A percentile compares a stretch with the other conserved stretches of the same genome.
phyloP scores from a whole-genome alignment of 352 stramenopile genomes.

The Pythium volutum region DNA sequence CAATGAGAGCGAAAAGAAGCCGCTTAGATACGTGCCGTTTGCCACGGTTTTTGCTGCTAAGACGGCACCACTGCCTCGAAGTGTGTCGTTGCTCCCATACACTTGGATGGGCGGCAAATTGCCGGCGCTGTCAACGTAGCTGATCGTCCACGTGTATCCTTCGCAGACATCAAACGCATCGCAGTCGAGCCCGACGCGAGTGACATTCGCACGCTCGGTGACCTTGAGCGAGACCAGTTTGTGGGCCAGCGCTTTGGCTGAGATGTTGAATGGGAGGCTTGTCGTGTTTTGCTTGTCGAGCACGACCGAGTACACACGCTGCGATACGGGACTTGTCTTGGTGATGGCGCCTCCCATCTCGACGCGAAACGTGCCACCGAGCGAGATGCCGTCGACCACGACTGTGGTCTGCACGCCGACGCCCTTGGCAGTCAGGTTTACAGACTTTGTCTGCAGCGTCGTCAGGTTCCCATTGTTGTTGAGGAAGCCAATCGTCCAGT shows the following conservation, averaged over 20 bases:
- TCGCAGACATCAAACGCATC: constrained; percentile 61
- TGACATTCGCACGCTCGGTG: constrained; percentile 39
- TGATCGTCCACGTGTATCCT: constrained; percentile 68
- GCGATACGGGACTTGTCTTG: constrained; percentile 35
- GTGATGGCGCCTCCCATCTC: constrained; percentile 65
- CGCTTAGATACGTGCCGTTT: constrained; percentile 75
- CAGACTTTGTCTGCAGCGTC: constrained; percentile 29
- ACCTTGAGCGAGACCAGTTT: constrained; percentile 37
- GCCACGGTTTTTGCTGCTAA: constrained; percentile 41
- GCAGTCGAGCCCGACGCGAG: constrained; percentile 39
- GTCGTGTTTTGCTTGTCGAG: constrained; percentile 43
- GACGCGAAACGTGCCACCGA: constrained; percentile 45
- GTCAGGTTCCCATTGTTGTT: constrained; percentile 59
- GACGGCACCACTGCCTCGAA: constrained; percentile 32
- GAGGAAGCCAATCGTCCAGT: constrained; percentile 63
- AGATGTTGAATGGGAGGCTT: constrained; percentile 39
- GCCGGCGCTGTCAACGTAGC: constrained; percentile 53
- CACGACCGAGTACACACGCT: constrained; percentile 43
- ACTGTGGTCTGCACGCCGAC: constrained; percentile 34
- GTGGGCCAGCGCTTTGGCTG: constrained; percentile 24
- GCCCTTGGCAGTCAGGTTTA: constrained; percentile 53
- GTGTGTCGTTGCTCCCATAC: constrained; percentile 25
- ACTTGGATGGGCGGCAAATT: constrained; percentile 60
- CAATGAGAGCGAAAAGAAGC: constrained; percentile 51
- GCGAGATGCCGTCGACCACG: constrained; percentile 44